phyloP scores from a whole-genome alignment of 257 asterid species.

The Nicotiana obtusifolia region DNA sequence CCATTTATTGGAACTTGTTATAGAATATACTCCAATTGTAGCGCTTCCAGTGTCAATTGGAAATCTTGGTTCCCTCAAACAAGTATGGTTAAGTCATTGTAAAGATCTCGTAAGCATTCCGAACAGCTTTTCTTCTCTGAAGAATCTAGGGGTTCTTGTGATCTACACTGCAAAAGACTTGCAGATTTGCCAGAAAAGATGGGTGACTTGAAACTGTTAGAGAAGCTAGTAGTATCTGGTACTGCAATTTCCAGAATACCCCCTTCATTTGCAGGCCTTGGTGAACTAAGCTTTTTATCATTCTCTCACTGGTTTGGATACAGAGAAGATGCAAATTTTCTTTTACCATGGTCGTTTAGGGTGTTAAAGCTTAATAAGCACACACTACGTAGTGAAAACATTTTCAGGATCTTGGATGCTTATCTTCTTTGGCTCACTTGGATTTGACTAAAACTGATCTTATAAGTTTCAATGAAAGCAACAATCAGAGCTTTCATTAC shows the following conservation, averaged over 20 bases:
- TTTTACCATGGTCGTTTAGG: neutral
- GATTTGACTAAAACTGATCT: neutral
- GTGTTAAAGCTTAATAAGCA: neutral
- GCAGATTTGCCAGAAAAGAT: neutral
- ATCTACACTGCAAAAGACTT: neutral
- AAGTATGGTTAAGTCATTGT: neutral
- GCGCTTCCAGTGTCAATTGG: constrained; percentile 1
- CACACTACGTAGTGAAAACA: neutral
- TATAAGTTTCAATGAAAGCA: neutral
- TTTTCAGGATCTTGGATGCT: neutral
- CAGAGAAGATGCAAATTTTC: constrained; percentile 5
- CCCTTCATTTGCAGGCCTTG: neutral
- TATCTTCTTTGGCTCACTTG: neutral
- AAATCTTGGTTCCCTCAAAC: neutral
- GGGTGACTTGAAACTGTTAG: neutral
- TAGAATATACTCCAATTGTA: neutral
- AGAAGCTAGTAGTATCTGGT: constrained; percentile 1
- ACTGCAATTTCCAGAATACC: neutral
- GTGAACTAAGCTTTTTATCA: neutral
- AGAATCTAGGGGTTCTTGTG: neutral
- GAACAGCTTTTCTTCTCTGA: neutral
- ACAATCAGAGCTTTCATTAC: neutral
- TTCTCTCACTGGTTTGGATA: neutral
- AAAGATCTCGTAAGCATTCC: constrained; percentile 9
- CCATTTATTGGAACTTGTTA: neutral